Percentiles rank a stretch among this genome's conserved stretches.
phyloP scores from a whole-genome alignment of 805 yeast species.

The Tetrapisispora arboricola region DNA sequence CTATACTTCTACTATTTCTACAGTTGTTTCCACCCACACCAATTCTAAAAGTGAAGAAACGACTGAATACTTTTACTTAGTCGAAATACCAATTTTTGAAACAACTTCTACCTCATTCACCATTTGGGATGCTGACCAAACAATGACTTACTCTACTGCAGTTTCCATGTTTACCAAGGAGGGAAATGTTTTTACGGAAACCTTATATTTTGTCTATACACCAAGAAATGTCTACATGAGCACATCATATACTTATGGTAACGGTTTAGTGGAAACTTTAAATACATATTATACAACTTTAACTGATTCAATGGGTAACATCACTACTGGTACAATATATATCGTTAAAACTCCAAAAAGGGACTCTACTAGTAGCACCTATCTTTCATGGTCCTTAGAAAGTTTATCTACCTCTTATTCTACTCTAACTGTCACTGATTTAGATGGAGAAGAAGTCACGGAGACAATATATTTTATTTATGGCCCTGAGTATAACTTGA shows the following conservation, averaged over 20 bases:
- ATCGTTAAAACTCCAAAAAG: constrained; percentile 10
- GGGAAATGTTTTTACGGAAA: not conserved
- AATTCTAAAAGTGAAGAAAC: not conserved
- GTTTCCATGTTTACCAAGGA: constrained; percentile 3
- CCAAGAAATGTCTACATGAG: not conserved
- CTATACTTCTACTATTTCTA: not conserved
- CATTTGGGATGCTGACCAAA: not conserved
- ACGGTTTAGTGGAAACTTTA: not conserved
- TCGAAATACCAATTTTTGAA: not conserved
- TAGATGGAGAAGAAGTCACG: constrained; percentile 6
- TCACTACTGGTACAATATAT: constrained; percentile 3
- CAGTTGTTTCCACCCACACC: not conserved
- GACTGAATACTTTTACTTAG: not conserved
- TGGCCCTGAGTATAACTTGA: not conserved
- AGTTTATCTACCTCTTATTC: constrained; percentile 4
- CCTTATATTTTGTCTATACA: not conserved
- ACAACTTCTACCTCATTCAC: not conserved
- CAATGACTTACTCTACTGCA: constrained; percentile 4
- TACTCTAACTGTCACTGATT: constrained; percentile 3
- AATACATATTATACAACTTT: not conserved
- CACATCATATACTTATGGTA: not conserved
- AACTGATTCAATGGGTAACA: constrained; percentile 1
- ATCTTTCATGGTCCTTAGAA: not conserved
- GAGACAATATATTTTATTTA: constrained; percentile 3
- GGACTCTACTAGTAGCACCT: not conserved